Evolutionary conservation across 139 green algal genomes (phyloP), one percentile per base, ranked within the genome.

Genomic region (Trebouxia sp.): DNA sequence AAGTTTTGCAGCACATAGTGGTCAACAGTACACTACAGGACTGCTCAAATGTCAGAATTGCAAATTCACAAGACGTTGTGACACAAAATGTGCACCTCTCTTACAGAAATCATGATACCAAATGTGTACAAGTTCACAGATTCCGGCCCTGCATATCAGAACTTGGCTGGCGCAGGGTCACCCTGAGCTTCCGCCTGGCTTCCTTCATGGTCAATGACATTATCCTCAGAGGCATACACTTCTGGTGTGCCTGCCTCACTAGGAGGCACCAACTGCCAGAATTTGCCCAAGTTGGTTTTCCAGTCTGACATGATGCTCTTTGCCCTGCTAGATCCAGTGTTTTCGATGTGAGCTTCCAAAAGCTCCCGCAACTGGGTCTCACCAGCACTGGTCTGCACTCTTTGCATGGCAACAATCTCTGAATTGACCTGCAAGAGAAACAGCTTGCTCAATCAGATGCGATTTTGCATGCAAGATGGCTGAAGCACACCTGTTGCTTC

Each of bases 231-330:
- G 20, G 62, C 32, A 45, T 72, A 72, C 62, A 72, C 92, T 82
- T 95, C 87, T 14, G 92, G 92, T 35, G 90, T 91, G 78, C 91
- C 87, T 78, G 86, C 84, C 87, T 96, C 93, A 37, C 83, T 94
- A 32, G 97, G 97, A 28, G 97, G 97, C 80, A 99, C 96, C 76
- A 99, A 85, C 90, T 99, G 96, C 95, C 95, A 98, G 93, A 99
- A 99, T 83, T 94, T 93, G 51, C 69, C 38, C 83, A 96, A 67
- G 6, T 80, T 74, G 0, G 65, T 77, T n/a, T 86, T 84, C 95
- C 96, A 99, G 85, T 96, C 87, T 6, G 81, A 89, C 65, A 99
- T 81, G 35, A 99, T 84, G 5, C 74, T 62, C 83, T 92, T 85
- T 28, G 78, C 95, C 85, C 91, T 94, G 6, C 76, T 45, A 11